Evolutionary conservation across 768 basidiomycete species (phyloP).

Genomic region (Suillus brevipes): DNA sequence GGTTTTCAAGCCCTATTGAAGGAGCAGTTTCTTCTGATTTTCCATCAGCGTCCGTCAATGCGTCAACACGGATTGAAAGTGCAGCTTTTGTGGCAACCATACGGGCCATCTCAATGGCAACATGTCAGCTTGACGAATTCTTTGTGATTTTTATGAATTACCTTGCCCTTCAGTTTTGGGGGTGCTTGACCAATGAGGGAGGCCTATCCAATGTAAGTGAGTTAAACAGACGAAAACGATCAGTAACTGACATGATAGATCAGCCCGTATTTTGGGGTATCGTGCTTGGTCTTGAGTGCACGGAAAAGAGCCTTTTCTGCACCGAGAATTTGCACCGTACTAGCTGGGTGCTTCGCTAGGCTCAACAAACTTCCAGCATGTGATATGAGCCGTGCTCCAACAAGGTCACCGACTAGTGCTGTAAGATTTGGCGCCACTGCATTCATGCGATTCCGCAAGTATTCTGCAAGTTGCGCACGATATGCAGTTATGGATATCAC

Average conservation of each 20-base stretch:
- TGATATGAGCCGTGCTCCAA: conserved; percentile 73
- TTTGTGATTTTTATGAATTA: conserved; percentile 28
- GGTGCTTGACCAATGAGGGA: conserved; percentile 97
- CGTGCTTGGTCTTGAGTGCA: conserved; percentile 81
- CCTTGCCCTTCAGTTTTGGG: conserved; percentile 97
- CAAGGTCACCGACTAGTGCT: conserved; percentile 74
- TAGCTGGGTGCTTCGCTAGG: conserved; percentile 76
- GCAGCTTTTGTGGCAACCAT: conserved; percentile 99
- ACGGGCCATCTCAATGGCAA: conserved; percentile 79
- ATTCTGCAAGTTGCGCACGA: conserved; percentile 92
- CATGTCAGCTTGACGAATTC: conserved; percentile 3
- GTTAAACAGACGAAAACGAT: conserved; percentile 5
- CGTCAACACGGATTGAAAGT: conserved; percentile 96
- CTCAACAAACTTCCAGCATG: conserved; percentile 72
- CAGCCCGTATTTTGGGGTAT: conserved; percentile 99
- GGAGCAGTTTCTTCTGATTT: conserved; percentile 83
- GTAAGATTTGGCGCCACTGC: conserved; percentile 98
- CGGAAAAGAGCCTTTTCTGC: conserved; percentile 79
- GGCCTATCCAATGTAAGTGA: conserved; percentile 49
- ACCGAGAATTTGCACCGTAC: conserved; percentile 74
- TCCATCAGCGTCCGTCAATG: conserved; percentile 87
- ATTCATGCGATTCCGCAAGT: conserved; percentile 96
- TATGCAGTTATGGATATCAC: conserved; percentile 96
- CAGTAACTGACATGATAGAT: conserved; percentile 83
- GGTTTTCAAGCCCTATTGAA: conserved; percentile 89